These are phyloP conservation scores for Backusella sp. DNA, from an alignment of 192 early-diverging fungal genomes.

Conservation along the genomic window DNA sequence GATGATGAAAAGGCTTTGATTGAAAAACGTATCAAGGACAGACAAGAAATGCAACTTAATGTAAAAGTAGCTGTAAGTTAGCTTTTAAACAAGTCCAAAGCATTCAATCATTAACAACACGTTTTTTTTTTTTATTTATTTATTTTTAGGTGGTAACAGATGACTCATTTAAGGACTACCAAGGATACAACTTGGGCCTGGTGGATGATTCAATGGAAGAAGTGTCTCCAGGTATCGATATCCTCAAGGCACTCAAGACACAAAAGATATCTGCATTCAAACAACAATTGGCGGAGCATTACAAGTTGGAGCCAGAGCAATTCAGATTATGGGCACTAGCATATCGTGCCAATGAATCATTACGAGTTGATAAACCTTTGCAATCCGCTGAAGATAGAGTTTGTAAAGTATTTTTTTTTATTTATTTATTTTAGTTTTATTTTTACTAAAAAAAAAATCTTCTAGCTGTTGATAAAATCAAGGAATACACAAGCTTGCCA, in stretches of 20 bases:
- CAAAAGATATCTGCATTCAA: conserved; percentile 20
- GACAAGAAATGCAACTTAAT: conserved; percentile 70
- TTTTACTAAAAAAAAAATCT: neutral
- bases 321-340: conserved; percentile 87
- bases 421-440: neutral
- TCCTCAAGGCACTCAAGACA: conserved; percentile 15
- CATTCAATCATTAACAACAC: neutral
- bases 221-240: conserved; percentile 10
- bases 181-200: conserved; percentile 85
- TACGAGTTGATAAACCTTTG: conserved; percentile 75
- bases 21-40: conserved; percentile 67
- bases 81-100: neutral
- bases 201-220: conserved; percentile 49
- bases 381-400: conserved; percentile 41
- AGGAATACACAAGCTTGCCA: conserved; percentile 11
- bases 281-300: conserved; percentile 17
- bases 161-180: conserved; percentile 64
- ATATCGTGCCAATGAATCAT: conserved; percentile 84
- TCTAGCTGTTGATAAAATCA: conserved; percentile 31
- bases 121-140: neutral
- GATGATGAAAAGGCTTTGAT: conserved; percentile 62
- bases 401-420: conserved; percentile 8
- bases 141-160: conserved; percentile 60
- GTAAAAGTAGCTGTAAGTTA: conserved; percentile 56
- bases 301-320: conserved; percentile 31